Evolutionary conservation across 371 early-diverging fungal genomes (phyloP).

Genomic region (Mortierella sp.): DNA sequence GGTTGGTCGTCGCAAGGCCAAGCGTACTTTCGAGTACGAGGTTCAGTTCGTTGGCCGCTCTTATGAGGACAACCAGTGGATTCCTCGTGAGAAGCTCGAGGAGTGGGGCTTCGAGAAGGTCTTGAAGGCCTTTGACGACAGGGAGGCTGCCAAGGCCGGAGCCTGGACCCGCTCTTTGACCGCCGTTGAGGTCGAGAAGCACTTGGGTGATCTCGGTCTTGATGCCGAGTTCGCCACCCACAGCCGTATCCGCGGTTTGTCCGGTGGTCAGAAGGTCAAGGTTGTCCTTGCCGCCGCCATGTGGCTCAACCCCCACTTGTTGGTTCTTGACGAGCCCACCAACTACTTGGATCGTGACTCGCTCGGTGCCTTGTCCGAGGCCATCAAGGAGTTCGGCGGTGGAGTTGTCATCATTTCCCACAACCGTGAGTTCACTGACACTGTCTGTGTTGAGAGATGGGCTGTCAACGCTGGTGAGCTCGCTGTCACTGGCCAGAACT

Average conservation of each 20-base stretch:
- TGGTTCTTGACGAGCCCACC: slow-evolving; percentile 92
- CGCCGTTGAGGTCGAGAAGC: slow-evolving; percentile 72
- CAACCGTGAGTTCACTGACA: slow-evolving; percentile 76
- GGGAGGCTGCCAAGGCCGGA: slow-evolving; percentile 72
- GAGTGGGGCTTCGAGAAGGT: slow-evolving; percentile 74
- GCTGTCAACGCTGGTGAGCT: slow-evolving; percentile 74
- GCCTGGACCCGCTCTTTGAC: slow-evolving; percentile 68
- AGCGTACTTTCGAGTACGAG: slow-evolving; percentile 75
- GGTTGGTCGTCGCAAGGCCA: slow-evolving; percentile 74
- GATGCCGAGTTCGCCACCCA: slow-evolving; percentile 80
- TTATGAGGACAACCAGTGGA: slow-evolving; percentile 75
- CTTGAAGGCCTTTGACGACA: slow-evolving; percentile 70
- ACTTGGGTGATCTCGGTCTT: slow-evolving; percentile 73
- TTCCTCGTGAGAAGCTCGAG: slow-evolving; percentile 75
- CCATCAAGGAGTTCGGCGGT: slow-evolving; percentile 76
- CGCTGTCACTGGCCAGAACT: slow-evolving; percentile 37
- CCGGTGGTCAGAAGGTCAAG: slow-evolving; percentile 93
- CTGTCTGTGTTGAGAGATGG: slow-evolving; percentile 75
- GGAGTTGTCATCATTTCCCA: slow-evolving; percentile 82
- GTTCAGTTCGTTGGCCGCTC: slow-evolving; percentile 67
- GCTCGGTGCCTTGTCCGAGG: slow-evolving; percentile 73
- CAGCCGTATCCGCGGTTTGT: slow-evolving; percentile 83
- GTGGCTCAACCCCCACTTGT: slow-evolving; percentile 87
- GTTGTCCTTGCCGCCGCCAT: slow-evolving; percentile 86
- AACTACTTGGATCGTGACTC: slow-evolving; percentile 82